phyloP scores from a whole-genome alignment of 208 protist genomes.

The Leishmania major region DNA sequence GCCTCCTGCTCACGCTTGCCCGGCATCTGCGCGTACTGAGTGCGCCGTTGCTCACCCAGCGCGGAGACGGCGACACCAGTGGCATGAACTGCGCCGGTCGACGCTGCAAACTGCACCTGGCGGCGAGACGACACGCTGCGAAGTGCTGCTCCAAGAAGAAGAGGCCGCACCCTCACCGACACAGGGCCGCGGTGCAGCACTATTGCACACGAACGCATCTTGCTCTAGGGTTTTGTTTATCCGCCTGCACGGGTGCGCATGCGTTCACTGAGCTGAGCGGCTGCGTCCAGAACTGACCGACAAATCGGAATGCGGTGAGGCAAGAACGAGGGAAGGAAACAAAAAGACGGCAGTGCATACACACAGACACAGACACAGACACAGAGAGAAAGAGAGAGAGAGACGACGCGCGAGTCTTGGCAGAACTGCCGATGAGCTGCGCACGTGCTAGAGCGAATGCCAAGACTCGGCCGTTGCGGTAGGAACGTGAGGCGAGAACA shows the following conservation, averaged over 20 bases:
- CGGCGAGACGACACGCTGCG: conserved; percentile 6
- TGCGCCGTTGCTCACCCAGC: conserved; percentile 44
- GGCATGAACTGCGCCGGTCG: neutral
- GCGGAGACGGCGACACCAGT: neutral
- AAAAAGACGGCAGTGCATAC: neutral
- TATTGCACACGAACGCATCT: conserved; percentile 13
- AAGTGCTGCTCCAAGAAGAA: conserved; percentile 2
- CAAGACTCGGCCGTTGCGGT: neutral
- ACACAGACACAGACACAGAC: neutral
- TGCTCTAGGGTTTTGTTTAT: neutral
- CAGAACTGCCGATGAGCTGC: neutral
- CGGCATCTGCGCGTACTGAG: conserved; percentile 76
- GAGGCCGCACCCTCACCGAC: conserved; percentile 1
- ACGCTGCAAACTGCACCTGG: conserved; percentile 13
- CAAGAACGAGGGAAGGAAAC: neutral
- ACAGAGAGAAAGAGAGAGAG: neutral
- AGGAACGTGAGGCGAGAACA: neutral
- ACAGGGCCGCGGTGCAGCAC: conserved; percentile 1
- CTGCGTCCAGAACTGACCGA: neutral
- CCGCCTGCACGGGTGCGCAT: neutral
- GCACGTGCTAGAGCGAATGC: neutral
- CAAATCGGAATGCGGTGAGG: no score
- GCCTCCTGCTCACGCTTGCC: conserved; percentile 87
- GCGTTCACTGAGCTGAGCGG: neutral
- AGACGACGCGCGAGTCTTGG: neutral